phyloP scores from a whole-genome alignment of 768 basidiomycete genomes.

The Amanita pallidorosea region DNA sequence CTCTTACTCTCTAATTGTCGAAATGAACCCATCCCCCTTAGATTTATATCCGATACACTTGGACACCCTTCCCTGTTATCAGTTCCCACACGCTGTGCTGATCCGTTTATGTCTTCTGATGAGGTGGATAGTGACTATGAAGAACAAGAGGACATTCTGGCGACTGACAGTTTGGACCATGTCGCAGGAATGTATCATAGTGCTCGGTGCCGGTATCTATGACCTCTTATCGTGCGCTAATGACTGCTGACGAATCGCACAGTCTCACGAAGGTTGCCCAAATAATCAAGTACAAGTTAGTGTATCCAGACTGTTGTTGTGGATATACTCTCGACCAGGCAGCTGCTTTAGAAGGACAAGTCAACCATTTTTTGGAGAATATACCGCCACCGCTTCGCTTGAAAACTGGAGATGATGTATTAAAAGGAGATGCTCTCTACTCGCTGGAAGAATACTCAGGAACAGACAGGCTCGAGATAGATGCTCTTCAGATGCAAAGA shows the following conservation, averaged over 20 bases:
- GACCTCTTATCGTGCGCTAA: not conserved
- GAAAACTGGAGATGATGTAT: not conserved
- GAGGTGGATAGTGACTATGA: conserved; percentile 9
- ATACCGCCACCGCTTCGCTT: conserved; percentile 43
- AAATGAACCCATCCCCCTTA: conserved; percentile 15
- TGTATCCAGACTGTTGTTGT: conserved; percentile 26
- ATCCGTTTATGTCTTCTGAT: conserved; percentile 1
- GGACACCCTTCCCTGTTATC: conserved; percentile 52
- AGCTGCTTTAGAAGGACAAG: conserved; percentile 41
- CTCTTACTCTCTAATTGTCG: conserved; percentile 3
- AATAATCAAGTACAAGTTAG: conserved; percentile 41
- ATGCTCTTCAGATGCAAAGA: conserved; percentile 23
- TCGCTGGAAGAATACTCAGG: not conserved
- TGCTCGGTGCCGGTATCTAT: conserved; percentile 50
- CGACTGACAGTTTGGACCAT: conserved; percentile 15
- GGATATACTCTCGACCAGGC: conserved; percentile 56
- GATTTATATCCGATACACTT: conserved; percentile 61
- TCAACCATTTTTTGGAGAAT: conserved; percentile 40
- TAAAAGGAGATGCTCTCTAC: not conserved
- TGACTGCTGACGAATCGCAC: not conserved
- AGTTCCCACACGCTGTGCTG: conserved; percentile 38
- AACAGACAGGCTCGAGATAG: not conserved
- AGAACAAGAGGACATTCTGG: conserved; percentile 8
- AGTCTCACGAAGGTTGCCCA: conserved; percentile 60
- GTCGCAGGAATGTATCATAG: conserved; percentile 24